These are phyloP conservation scores for Russula ochroleuca DNA, from an alignment of 768 basidiomycete species.

Conservation along the genomic window DNA sequence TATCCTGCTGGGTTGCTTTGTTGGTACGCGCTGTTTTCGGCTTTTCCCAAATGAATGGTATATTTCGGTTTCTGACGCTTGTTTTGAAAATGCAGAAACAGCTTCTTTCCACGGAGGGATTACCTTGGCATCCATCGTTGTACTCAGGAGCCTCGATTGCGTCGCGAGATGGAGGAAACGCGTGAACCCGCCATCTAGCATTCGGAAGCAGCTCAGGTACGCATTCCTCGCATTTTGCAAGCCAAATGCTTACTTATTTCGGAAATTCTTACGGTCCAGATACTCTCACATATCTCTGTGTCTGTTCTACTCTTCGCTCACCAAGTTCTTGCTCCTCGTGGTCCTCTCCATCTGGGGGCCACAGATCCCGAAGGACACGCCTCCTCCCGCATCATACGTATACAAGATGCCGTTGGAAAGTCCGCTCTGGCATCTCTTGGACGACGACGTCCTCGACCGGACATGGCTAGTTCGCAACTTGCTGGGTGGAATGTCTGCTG, in stretches of 20 bases:
- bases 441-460: conserved; percentile 70
- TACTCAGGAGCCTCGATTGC: conserved; percentile 44
- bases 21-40: conserved; percentile 41
- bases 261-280: conserved; percentile 36
- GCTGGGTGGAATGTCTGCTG: conserved; percentile 81
- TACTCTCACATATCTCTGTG: conserved; percentile 74
- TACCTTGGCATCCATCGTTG: conserved; percentile 50
- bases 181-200: conserved; percentile 15
- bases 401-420: conserved; percentile 34
- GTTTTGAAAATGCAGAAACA: conserved; percentile 48
- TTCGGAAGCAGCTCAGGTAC: conserved; percentile 25
- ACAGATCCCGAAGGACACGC: conserved; percentile 30
- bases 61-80: not conserved
- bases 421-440: conserved; percentile 50
- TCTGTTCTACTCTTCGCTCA: conserved; percentile 77
- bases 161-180: conserved; percentile 31
- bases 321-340: conserved; percentile 79
- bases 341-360: conserved; percentile 78
- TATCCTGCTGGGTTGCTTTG: conserved; percentile 60
- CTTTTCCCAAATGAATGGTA: not conserved
- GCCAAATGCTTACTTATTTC: not conserved
- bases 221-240: not conserved
- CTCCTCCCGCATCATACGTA: conserved; percentile 27
- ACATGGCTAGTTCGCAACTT: conserved; percentile 84
- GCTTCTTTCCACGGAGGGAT: conserved; percentile 69